Evolutionary conservation across 768 basidiomycete species (phyloP), one percentile per base, ranked within the genome.

Genomic region (Boletus fagicola): DNA sequence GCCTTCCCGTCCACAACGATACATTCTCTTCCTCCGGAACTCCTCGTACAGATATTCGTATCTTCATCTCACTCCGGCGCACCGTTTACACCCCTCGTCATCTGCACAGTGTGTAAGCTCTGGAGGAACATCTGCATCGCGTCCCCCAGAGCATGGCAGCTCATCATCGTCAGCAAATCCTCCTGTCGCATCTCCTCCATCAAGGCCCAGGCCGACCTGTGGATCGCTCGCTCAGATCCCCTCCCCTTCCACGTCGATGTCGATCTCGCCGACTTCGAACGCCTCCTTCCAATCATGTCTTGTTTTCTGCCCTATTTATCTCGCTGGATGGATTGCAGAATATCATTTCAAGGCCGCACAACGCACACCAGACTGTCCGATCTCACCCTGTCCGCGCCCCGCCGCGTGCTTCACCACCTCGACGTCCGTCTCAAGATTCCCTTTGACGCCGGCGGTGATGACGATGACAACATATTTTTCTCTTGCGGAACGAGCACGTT

Each of bases 141-240:
- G 1, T 81, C 82, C 0, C 87, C 89, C 0, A 70, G 75, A 31
- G 65, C 85, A 46, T 91, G 88, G 89, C 83, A 83, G 62, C 71
- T 68, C 49, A 75, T 90, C 58, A 66, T 72, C 51, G 72, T 91
- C 54, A 70, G 80, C 66, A 80, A 83, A n/a, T 57, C 66, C 6
- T 59, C 62, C 7, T 73, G 73, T 35, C 60, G 70, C 9, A 65
- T 76, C 16, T 31, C 68, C 20, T 70, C 76, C 43, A 76, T 82
- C 22, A 80, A 76, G 47, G 59, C 69, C 0, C 81, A 86, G 54
- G 82, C 83, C 4, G 64, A 73, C 28, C 65, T 83, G 0, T 90
- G 84, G 85, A 72, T 80, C 31, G 65, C 71, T 53, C 78, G 77
- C 48, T 86, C 86, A 4, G 60, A 69, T 6, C 82, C 83, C 0